Base-by-base conservation (phyloP, 2,329 filamentous ascomycete species). In the Cercospora zeae-maydis region DNA sequence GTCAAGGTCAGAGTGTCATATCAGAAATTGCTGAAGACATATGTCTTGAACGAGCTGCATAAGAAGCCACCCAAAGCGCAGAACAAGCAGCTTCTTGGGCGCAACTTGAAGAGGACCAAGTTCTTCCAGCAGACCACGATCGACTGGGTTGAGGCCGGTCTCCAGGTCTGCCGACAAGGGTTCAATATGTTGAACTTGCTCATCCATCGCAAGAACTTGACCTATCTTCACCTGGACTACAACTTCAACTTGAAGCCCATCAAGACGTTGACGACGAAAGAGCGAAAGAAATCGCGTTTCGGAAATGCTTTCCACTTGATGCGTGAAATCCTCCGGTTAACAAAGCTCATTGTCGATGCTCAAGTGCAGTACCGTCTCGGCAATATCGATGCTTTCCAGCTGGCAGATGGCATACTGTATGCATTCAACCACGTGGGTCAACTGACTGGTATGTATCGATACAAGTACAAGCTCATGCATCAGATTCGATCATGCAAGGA, bases 391-490 rank as follows among this genome's bases (percentile, higher is more conserved):
- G 95, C 96, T 37, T 99, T 99, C 82, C 95, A 99, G 77, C 87
- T 99, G 68, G 95, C 95, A 3, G 95, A 99, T 77, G 95, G 95
- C 77, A 99, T 99, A 62, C 82, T 98, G n/a, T 99, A 99, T 72
- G 96, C 95, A 16, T 99, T 99, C 81, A 99, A 99, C 79, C 95
- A 99, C 71, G 95, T 99, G 62, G 95, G 95, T 66, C 96, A 99
- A 78, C 82, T 99, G 65, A 99, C 95, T 14, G 95, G 95, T 75
- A 99, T 99, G 95, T 99, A 99, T 79, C 90, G 95, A 65, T 99
- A 99, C 85, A 99, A 99, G 83, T 99, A 99, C 82, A 99, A 99
- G 83, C 84, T 99, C 61, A 99, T 99, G 95, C 95, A 99, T 76
- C 95, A 99, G 78, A 99, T 99, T 72, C 91, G 95, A 71, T 96